Percentiles rank a stretch among this genome's conserved stretches.
phyloP scores from a whole-genome alignment of 495 filamentous ascomycete species.

The Platismatia glauca region DNA sequence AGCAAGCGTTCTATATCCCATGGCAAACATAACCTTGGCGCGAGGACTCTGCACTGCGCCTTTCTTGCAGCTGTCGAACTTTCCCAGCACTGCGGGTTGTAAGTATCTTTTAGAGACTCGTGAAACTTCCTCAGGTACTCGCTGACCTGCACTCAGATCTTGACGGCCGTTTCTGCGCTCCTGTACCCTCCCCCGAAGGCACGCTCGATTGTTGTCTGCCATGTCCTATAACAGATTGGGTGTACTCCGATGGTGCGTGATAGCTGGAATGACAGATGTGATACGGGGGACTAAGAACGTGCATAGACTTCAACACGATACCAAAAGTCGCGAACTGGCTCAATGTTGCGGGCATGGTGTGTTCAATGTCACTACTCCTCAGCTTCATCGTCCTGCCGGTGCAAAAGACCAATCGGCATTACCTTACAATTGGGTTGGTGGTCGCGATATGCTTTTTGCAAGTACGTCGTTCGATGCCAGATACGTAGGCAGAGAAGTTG shows the following conservation, averaged over 20 bases:
- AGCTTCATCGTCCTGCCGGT: slow-evolving; percentile 77
- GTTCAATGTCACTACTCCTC: slow-evolving; percentile 66
- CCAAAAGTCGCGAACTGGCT: slow-evolving; percentile 65
- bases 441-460: slow-evolving; percentile 66
- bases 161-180: slow-evolving; percentile 54
- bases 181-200: slow-evolving; percentile 36
- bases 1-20: slow-evolving; percentile 4
- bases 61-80: slow-evolving; percentile 53
- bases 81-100: slow-evolving; percentile 58
- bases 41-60: slow-evolving; percentile 52
- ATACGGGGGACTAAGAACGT: not conserved
- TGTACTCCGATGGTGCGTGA: slow-evolving; percentile 55
- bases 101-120: slow-evolving; percentile 27
- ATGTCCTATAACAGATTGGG: slow-evolving; percentile 77
- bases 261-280: not conserved
- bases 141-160: slow-evolving; percentile 44
- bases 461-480: slow-evolving; percentile 42
- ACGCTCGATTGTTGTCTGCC: slow-evolving; percentile 70
- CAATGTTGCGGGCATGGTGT: slow-evolving; percentile 61
- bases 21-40: slow-evolving; percentile 23
- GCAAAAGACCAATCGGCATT: slow-evolving; percentile 88
- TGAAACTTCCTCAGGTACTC: slow-evolving; percentile 1
- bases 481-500: slow-evolving; percentile 23
- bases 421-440: slow-evolving; percentile 79
- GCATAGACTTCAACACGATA: slow-evolving; percentile 52